Percentiles rank a stretch among this genome's conserved stretches.
Evolutionary conservation across 495 filamentous ascomycete species (phyloP).

Genomic region (Penicillium diatomitis): DNA sequence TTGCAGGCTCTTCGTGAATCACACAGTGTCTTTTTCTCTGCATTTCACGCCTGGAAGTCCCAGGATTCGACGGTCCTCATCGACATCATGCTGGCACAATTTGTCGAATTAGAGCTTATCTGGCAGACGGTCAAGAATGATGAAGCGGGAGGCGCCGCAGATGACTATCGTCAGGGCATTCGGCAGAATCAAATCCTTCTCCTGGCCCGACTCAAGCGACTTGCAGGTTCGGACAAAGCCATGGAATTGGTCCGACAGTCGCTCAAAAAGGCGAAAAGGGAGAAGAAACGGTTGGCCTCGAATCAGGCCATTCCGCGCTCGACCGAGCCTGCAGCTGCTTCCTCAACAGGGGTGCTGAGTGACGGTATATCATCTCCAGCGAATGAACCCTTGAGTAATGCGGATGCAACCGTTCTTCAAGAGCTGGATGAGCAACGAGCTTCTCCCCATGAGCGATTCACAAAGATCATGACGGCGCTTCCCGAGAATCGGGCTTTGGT

Average conservation of each 20-base stretch:
- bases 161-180: constrained; percentile 87
- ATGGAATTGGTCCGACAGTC: constrained; percentile 76
- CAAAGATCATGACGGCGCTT: constrained; percentile 52
- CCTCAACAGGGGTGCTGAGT: constrained; percentile 26
- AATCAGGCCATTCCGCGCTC: constrained; percentile 54
- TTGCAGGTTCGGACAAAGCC: constrained; percentile 75
- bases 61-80: constrained; percentile 83
- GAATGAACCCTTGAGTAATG: constrained; percentile 36
- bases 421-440: constrained; percentile 30
- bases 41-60: constrained; percentile 92
- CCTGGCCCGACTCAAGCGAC: constrained; percentile 77
- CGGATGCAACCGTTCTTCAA: constrained; percentile 29
- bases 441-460: constrained; percentile 37
- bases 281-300: constrained; percentile 45
- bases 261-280: constrained; percentile 65
- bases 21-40: constrained; percentile 78
- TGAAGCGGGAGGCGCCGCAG: constrained; percentile 71
- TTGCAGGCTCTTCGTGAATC: constrained; percentile 43
- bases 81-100: constrained; percentile 91
- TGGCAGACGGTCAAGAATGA: constrained; percentile 95
- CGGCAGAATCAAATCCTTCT: constrained; percentile 86
- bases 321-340: constrained; percentile 26
- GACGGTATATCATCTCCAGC: constrained; percentile 38
- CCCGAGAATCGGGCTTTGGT: constrained; percentile 79
- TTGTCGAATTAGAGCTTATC: constrained; percentile 89